Percentiles rank a stretch among this genome's conserved stretches.
Evolutionary conservation across 768 basidiomycete genomes (phyloP).

Genomic region (Lentinus tigrinus): DNA sequence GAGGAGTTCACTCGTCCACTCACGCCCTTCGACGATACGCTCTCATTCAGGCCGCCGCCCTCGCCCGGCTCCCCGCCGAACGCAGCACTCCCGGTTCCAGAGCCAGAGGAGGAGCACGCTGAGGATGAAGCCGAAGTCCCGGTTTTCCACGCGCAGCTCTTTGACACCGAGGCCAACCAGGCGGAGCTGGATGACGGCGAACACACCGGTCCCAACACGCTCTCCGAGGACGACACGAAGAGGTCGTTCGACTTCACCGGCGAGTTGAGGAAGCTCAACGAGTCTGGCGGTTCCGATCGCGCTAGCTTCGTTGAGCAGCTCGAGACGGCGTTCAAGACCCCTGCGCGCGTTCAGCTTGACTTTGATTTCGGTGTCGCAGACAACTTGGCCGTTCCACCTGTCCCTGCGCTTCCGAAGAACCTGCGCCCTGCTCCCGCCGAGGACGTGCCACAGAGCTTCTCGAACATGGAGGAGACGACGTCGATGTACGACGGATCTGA

Average conservation of each 20-base stretch:
- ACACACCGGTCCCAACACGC: slow-evolving; percentile 34
- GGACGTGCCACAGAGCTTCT: slow-evolving; percentile 26
- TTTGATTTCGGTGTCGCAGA: slow-evolving; percentile 44
- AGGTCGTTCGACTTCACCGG: slow-evolving; percentile 85
- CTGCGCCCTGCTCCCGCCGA: slow-evolving; percentile 15
- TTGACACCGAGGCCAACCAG: slow-evolving; percentile 41
- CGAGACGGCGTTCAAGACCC: slow-evolving; percentile 77
- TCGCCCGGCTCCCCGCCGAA: slow-evolving; percentile 46
- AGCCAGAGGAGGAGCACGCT: slow-evolving; percentile 1
- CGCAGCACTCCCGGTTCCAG: slow-evolving; percentile 35
- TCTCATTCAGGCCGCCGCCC: slow-evolving; percentile 30
- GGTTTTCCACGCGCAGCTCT: slow-evolving; percentile 42
- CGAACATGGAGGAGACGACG: slow-evolving; percentile 12
- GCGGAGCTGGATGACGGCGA: slow-evolving; percentile 45
- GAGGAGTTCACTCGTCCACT: slow-evolving; percentile 25
- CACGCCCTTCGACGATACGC: slow-evolving; percentile 36
- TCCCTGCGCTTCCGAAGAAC: slow-evolving; percentile 36
- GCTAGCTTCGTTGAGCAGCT: slow-evolving; percentile 79
- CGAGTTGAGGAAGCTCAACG: slow-evolving; percentile 67
- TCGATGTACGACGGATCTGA: slow-evolving; percentile 11
- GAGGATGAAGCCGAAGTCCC: slow-evolving; percentile 29
- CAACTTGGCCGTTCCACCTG: slow-evolving; percentile 51
- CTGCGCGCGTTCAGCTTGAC: slow-evolving; percentile 62
- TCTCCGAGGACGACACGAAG: slow-evolving; percentile 68
- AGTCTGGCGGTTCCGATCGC: slow-evolving; percentile 66